Evolutionary conservation across 2,329 filamentous ascomycete genomes (phyloP), one percentile per base, ranked within the genome.

Genomic region (Cladosporium cucumerinum): DNA sequence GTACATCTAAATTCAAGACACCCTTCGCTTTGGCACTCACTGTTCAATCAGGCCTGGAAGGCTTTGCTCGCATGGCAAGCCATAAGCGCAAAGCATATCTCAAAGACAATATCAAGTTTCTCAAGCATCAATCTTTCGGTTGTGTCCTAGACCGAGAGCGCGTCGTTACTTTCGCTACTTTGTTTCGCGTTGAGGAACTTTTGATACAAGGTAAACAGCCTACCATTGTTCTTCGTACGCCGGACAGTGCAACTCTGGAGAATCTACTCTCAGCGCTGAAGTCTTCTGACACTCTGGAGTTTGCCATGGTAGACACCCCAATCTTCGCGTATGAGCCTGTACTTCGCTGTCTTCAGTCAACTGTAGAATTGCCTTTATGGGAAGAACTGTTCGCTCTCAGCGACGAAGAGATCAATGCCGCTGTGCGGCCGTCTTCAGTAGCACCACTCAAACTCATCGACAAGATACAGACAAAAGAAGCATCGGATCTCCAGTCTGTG

Each of bases 281-380:
- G 8, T 64, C 71, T 0, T 68, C 73, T 0, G 30, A 28, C 28
- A 51, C 61, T 8, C 34, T 68, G 10, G 70, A 78, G 4, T 87
- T 91, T 52, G 73, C 88, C 0, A 75, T 87, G 2, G 84, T 91
- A 0, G 84, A 90, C 49, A 88, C 89, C 0, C 80, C 89, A 0
- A 81, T 88, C 0, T 92, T 91, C 71, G 86, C 89, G 0, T 91
- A 87, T 63, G 86, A 91, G 62, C 89, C 89, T 0, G 81, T 92
- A 1, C 73, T 92, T 5, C 75, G 82, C 57, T 81, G 84, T 1
- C 77, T 92, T 1, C 83, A 90, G 71, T 75, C 78, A 0, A 85
- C 86, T 26, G 77, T 72, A 0, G 81, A 86, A 1, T 62, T 91
- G 0, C 84, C 88, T 0, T 76, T 92, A 0, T 78, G 83, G 3